Evolutionary conservation across 371 early-diverging fungal species (phyloP), one percentile per base, ranked within the genome.

Genomic region (Mortierella sp.): DNA sequence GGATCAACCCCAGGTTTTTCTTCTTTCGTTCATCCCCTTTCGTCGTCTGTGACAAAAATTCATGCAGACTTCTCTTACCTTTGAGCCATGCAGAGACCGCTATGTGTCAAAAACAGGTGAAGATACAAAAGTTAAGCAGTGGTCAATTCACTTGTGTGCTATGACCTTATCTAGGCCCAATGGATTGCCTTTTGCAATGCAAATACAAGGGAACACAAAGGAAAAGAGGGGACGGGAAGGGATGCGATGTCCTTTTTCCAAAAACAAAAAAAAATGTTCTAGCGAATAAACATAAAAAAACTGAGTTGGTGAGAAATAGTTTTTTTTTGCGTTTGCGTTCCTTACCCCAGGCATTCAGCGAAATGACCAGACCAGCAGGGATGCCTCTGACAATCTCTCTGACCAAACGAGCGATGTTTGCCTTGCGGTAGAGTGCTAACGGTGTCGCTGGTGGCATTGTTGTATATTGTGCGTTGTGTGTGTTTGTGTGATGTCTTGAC

Each of bases 11-110:
- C 9, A 44, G 26, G 5, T 6, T 24, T 58, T 38, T 52, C 45
- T 57, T 52, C 52, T 44, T 44, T n/a, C 21, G 31, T 28, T 60
- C 34, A 28, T 8, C 52, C 26, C 24, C 50, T 52, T 28, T 50
- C 24, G 11, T 7, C 19, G 11, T 24, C 19, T 19, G 19, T 31
- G 4, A 24, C 11, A 14, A 2, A 31, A 16, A 34, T 73, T 50
- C 26, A 71, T 73, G 34, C 73, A 31, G 52, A 4, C 44, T 24
- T 26, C 1, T 34, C 8, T 70, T 80, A 84, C 84, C 84, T 80
- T 86, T 86, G 9, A 86, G 80, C 87, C 87, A 86, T 8, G 87
- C 87, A 47, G 87, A 86, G 24, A 86, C 80, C 14, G 87, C 85
- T 84, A 70, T 14, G 38, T 14, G 9, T 28, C 16, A 70, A 71